Evolutionary conservation across 2,329 filamentous ascomycete genomes (phyloP), one percentile per base, ranked within the genome.

Genomic region (Penicillium sp.): DNA sequence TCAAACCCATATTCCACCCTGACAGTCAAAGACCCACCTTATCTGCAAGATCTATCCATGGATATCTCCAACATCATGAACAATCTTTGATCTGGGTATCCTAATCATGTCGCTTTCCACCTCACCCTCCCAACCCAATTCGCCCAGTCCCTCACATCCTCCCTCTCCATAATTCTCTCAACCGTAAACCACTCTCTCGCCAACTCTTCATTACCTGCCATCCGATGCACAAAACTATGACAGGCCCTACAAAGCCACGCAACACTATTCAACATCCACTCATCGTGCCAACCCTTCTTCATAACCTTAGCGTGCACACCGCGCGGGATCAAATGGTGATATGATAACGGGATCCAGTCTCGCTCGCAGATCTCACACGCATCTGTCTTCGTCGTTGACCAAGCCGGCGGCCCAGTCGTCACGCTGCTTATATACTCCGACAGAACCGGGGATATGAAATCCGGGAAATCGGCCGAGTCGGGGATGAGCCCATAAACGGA

Each of bases 231-330:
- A 69, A 90, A 92, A 41, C 82, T 84, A 77, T 96, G 91, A 67
- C 91, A 96, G 2, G 90, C 88, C 48, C 90, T 81, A 73, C 91
- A 95, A 62, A 96, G 74, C 90, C 90, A 95, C 12, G 91, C 90
- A 20, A 94, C 91, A 68, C 86, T 91, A 66, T 89, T 85, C 71
- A 95, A 71, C 74, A 86, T 83, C 71, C 89, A 89, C 59, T 85
- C 84, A 3, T 82, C 81, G 76, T 92, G 89, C 90, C 90, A 95
- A 1, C 88, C 88, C 41, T 89, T 79, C 77, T 89, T 90, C 37
- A 90, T 70, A 3, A 84, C 89, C 69, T 91, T 90, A 7, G 82
- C 85, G 72, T 95, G 90, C 56, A 90, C 86, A 42, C 83, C 82
- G 40, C 85, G 82, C n/a, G 91, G 91, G 51, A 96, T 92, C 42